Base-by-base conservation (phyloP, 164 flowering plant species). In the Taxillus chinensis region DNA sequence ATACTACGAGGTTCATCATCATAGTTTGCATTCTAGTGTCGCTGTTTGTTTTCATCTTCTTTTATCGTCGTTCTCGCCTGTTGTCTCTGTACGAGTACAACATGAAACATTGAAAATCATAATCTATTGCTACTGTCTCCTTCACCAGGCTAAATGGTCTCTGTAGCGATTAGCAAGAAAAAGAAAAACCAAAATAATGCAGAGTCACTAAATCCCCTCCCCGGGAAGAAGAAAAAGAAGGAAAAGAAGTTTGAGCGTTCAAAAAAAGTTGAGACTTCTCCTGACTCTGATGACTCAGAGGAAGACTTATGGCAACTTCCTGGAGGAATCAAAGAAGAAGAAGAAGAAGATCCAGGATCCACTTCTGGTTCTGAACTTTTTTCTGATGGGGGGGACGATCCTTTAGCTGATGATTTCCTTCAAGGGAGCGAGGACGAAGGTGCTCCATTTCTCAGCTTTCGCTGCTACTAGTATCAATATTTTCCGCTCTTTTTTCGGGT, bases 381-480 rank as follows among this genome's bases (percentile, higher is more conserved):
- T 43, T 80, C 83, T 2, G 89, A 76, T 45, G 86, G 68, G 5
- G 90, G 68, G 5, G 90, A 84, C 63, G 87, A 78, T 27, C 79
- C 83, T 0, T 68, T 85, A 46, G 65, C 85, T 3, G 85, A 82
- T 70, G 90, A 92, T 76, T 84, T 89, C 62, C 87, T 91, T 40
- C 75, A 64, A 68, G 87, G 82, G 66, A 74, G 83, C 65, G 90
- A 75, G 52, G 89, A 79, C 27, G 89, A 73, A 60, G 75, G 64
- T 66, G 58, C 57, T 41, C 57, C 64, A 15, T 16, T 52, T 61
- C 40, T 48, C 42, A 1, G 59, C 57, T 27, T 9, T 39, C 3
- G 27, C 5, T 59, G 27, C 27, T 27, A 27, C 27, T 27, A 60
- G 46, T 5, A 54, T 16, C 62, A 53, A 8, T 64, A 16, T 58